Percentiles rank a stretch among this genome's conserved stretches.
Evolutionary conservation across 2,329 filamentous ascomycete genomes (phyloP).

Genomic region (Fusarium humuli): DNA sequence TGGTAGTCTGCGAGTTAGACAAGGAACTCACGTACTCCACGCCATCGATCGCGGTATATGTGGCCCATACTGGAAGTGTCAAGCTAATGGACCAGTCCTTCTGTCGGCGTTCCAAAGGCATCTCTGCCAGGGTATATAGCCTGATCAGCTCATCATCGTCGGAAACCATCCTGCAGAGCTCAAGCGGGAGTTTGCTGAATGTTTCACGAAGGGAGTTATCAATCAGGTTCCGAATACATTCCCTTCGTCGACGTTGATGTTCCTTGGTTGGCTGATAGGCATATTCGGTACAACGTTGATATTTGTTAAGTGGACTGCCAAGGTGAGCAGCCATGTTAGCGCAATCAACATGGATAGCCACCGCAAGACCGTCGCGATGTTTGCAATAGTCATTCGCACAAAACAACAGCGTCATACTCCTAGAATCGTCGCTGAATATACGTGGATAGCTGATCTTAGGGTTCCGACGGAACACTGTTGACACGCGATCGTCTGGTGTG

Average conservation of each 20-base stretch:
- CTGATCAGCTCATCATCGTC: constrained; percentile 1
- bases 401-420: too few species aligned
- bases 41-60: constrained; percentile 16
- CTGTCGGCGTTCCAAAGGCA: neutral
- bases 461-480: neutral
- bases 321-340: neutral
- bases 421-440: too few species aligned
- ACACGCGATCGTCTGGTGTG: neutral
- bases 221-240: neutral
- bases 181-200: constrained; percentile 5
- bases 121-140: constrained; percentile 6
- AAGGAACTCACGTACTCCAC: constrained; percentile 11
- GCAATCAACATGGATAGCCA: constrained; percentile 9
- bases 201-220: neutral
- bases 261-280: neutral
- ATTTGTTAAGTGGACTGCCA: neutral
- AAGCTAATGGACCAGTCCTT: neutral
- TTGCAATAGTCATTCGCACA: too few species aligned
- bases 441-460: too few species aligned
- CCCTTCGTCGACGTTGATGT: neutral
- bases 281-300: neutral
- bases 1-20: neutral
- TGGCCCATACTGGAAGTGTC: neutral
- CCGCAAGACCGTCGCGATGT: neutral
- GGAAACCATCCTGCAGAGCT: constrained; percentile 14